A percentile compares a stretch with the other conserved stretches of the same genome.
Evolutionary conservation across 1,139 yeast species (phyloP).

Genomic region (Yamadazyma blattariae): DNA sequence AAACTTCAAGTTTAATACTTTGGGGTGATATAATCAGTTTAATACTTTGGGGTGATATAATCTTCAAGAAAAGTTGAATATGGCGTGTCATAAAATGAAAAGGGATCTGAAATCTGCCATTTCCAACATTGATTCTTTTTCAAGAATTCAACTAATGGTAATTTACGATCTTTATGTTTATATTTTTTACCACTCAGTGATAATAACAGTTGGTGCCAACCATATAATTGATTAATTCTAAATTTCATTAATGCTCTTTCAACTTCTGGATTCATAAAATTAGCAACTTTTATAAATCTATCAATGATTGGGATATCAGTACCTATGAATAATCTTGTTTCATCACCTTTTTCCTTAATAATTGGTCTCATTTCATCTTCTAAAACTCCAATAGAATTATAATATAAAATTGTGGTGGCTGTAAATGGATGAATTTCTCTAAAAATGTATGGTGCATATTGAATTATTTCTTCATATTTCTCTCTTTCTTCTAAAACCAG

Average conservation of each 20-base stretch:
- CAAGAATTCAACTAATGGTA: neutral
- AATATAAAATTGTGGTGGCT: neutral
- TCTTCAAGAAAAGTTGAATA: too few relatives aligned
- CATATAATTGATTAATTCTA: neutral
- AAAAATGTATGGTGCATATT: conserved; percentile 2
- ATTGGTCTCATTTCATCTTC: neutral
- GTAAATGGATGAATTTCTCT: conserved; percentile 2
- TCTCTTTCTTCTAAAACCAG: neutral
- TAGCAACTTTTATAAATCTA: too few relatives aligned
- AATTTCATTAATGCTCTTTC: neutral
- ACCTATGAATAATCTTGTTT: neutral
- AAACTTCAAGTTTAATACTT: too few relatives aligned
- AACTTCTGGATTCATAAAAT: neutral
- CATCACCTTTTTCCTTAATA: neutral
- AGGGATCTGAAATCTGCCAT: too few relatives aligned
- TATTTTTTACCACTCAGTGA: too few relatives aligned
- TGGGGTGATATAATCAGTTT: too few relatives aligned
- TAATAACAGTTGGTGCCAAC: neutral
- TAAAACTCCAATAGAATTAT: neutral
- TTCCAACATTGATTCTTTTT: neutral
- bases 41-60: too few relatives aligned
- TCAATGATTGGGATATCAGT: too few relatives aligned
- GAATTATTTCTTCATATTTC: neutral
- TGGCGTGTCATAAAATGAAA: too few relatives aligned
- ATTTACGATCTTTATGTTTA: too few relatives aligned